Evolutionary conservation across 139 green algal genomes (phyloP).

Genomic region (Ettlia oleoabundans): DNA sequence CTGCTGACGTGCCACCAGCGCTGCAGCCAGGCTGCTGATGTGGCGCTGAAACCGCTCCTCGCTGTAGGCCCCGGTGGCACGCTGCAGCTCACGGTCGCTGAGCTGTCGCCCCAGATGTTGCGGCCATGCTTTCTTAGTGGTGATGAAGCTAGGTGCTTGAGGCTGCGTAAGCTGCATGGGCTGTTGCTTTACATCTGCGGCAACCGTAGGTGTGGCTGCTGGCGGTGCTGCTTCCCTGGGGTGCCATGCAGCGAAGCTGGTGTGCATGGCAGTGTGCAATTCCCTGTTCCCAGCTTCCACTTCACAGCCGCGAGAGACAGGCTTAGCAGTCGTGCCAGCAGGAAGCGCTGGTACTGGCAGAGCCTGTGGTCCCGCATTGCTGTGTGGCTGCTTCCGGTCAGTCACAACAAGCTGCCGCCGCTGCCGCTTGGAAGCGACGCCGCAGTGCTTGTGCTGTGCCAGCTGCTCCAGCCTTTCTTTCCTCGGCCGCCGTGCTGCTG

Average conservation of each 20-base stretch:
- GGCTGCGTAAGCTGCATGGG: not conserved
- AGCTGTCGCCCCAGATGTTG: not conserved
- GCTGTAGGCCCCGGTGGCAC: constrained; percentile 8
- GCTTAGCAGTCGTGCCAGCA: too few species aligned
- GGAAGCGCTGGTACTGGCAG: not conserved
- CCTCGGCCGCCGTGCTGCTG: not conserved
- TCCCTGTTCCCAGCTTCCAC: too few species aligned
- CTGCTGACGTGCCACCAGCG: not conserved
- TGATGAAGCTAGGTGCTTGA: not conserved
- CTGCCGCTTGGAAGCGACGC: not conserved
- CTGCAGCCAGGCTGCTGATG: not conserved
- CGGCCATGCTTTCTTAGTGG: not conserved
- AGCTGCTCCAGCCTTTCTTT: constrained; percentile 6
- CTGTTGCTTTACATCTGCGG: not conserved
- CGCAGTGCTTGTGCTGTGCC: constrained; percentile 2
- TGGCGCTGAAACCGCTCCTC: constrained; percentile 10
- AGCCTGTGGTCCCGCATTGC: too few species aligned
- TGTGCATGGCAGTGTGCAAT: too few species aligned
- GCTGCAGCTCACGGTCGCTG: not conserved
- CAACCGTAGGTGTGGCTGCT: too few species aligned
- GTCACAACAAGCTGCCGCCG: not conserved
- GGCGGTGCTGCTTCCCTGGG: too few species aligned
- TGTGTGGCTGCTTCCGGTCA: not conserved
- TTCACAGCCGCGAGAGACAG: too few species aligned
- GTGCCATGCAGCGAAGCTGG: too few species aligned